phyloP scores from a whole-genome alignment of 768 basidiomycete genomes.

The Kwoniella sp. region DNA sequence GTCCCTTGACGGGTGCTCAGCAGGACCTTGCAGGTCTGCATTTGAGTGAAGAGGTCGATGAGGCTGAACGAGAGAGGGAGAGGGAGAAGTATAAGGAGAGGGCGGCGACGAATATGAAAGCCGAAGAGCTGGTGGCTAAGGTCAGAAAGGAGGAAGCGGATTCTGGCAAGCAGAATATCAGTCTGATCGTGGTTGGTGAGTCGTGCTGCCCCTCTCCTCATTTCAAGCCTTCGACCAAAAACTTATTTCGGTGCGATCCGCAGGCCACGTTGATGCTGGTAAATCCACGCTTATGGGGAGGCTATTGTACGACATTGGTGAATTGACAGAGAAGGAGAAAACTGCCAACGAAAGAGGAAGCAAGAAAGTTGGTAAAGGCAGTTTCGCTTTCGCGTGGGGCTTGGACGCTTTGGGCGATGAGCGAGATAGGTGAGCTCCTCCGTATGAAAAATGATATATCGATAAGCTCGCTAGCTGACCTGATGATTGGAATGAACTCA shows the following conservation, averaged over 20 bases:
- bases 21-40: constrained; percentile 77
- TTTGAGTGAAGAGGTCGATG: constrained; percentile 61
- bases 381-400: constrained; percentile 98
- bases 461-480: neutral
- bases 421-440: constrained; percentile 76
- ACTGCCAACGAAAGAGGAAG: constrained; percentile 85
- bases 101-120: constrained; percentile 69
- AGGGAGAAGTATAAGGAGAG: constrained; percentile 47
- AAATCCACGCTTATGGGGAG: constrained; percentile 98
- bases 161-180: constrained; percentile 67
- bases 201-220: constrained; percentile 5
- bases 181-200: constrained; percentile 88
- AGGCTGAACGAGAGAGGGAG: constrained; percentile 48
- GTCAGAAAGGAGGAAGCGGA: constrained; percentile 63
- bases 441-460: neutral
- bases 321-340: constrained; percentile 79
- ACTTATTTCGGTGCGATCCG: neutral
- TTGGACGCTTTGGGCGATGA: constrained; percentile 92
- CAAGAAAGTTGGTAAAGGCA: constrained; percentile 84
- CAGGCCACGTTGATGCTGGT: constrained; percentile 98
- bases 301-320: constrained; percentile 86
- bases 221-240: too few relatives aligned
- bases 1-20: constrained; percentile 60
- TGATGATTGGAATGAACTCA: constrained; percentile 52
- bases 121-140: constrained; percentile 82